Base-by-base conservation (phyloP, 2,329 filamentous ascomycete genomes). In the Raffaelea ambrosiae region DNA sequence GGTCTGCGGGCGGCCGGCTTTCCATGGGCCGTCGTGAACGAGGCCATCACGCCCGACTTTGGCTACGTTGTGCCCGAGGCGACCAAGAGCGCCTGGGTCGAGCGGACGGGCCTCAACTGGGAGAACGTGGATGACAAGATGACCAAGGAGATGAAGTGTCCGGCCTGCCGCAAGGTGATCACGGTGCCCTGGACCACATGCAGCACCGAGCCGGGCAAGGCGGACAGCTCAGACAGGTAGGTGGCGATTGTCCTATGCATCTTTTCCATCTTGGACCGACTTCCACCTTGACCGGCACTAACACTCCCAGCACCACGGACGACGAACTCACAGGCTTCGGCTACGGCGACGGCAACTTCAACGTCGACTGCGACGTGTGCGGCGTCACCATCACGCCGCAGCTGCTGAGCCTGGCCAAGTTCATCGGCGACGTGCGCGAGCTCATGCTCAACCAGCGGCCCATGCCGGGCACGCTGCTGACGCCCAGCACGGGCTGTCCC, bases 381-480 rank as follows among this genome's bases (percentile, higher is more conserved):
- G 52, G 57, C 0, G 61, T 64, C 1, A 52, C 52, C 1, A 68
- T 86, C 53, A 72, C 69, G 7, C 79, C 81, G 54, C 73, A 84
- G 42, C 64, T 69, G 2, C 69, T 89, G 1, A 71, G 74, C n/a
- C 72, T 81, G 2, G 68, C 63, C 40, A 84, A 81, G 54, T 86
- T 88, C 55, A 66, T 69, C 43, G 63, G 60, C 14, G 83, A 89
- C 55, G 62, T 75, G 5, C 59, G 69, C 21, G 57, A 58, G 0
- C 66, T 87, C 0, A 55, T 78, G 3, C 50, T 62, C 3, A 55
- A 69, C 3, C 55, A 68, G 14, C 58, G 65, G 2, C 79, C 84
- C 0, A 78, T 90, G 69, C 80, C 83, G 0, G 84, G 86, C 1
- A 88, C 84, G 0, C 60, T 88, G 4, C 68, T 88, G 8, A 68